Evolutionary conservation across 1,284 basidiomycete species (phyloP).

Genomic region (Puccinia novopanici): DNA sequence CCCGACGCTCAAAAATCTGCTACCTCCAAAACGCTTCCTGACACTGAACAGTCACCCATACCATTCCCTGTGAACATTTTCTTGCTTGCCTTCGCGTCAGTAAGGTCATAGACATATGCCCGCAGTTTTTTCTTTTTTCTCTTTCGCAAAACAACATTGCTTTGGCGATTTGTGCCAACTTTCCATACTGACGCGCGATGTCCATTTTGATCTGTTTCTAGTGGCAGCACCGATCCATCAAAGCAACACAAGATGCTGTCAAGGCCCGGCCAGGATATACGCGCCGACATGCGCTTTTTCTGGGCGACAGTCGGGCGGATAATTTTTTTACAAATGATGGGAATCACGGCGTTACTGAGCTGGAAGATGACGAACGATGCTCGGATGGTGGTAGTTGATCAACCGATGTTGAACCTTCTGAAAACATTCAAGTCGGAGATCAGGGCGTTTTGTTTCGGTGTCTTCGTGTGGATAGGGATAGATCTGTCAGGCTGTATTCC

Average conservation of each 20-base stretch:
- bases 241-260: not conserved
- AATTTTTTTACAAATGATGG: not conserved
- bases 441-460: not conserved
- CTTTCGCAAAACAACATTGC: no score
- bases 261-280: not conserved
- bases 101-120: not conserved
- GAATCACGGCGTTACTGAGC: not conserved
- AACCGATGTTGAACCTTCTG: not conserved
- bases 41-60: not conserved
- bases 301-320: not conserved
- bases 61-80: not conserved
- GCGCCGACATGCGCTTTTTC: not conserved
- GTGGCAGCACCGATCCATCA: not conserved
- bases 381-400: not conserved
- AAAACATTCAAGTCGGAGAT: slow-evolving; percentile 5
- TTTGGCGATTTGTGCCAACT: no score
- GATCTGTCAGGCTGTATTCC: not conserved
- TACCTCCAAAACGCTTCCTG: not conserved
- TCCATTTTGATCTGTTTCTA: not conserved
- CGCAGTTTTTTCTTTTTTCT: not conserved
- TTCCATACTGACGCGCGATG: not conserved
- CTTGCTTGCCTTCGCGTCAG: slow-evolving; percentile 14
- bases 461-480: slow-evolving; percentile 16
- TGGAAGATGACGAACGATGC: slow-evolving; percentile 1
- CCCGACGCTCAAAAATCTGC: not conserved